A percentile compares a stretch with the other conserved stretches of the same genome.
phyloP scores from a whole-genome alignment of 805 yeast genomes.

The Barnettozyma salicaria region DNA sequence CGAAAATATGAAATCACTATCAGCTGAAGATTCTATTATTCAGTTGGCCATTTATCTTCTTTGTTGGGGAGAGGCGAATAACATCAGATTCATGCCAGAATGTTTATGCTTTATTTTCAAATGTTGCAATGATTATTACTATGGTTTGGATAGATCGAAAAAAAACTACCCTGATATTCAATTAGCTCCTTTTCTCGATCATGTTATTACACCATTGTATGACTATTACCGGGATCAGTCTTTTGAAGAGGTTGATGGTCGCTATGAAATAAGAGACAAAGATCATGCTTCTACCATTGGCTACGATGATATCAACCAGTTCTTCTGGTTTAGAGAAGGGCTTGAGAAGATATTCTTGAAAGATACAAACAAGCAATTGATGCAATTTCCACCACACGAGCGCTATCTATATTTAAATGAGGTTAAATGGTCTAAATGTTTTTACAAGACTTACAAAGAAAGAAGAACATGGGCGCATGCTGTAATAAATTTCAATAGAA shows the following conservation, averaged over 20 bases:
- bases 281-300: constrained; percentile 73
- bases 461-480: constrained; percentile 73
- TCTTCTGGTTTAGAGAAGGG: constrained; percentile 78
- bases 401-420: constrained; percentile 50
- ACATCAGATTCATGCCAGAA: constrained; percentile 82
- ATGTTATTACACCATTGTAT: constrained; percentile 70
- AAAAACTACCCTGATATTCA: constrained; percentile 26
- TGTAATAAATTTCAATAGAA: constrained; percentile 65
- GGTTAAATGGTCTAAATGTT: constrained; percentile 61
- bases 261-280: constrained; percentile 42
- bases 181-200: constrained; percentile 48
- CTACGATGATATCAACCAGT: constrained; percentile 84
- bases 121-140: constrained; percentile 66
- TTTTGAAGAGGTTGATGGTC: constrained; percentile 39
- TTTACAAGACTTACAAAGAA: constrained; percentile 72
- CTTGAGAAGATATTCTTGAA: constrained; percentile 48
- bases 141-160: constrained; percentile 37
- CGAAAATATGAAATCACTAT: constrained; percentile 40
- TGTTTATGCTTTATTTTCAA: constrained; percentile 80
- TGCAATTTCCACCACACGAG: constrained; percentile 40
- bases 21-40: constrained; percentile 47
- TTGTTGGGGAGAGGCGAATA: constrained; percentile 90
- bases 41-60: constrained; percentile 67
- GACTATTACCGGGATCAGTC: constrained; percentile 50
- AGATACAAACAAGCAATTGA: constrained; percentile 30